Base-by-base conservation (phyloP, 257 asterid species). In the Solanum appendiculatum region DNA sequence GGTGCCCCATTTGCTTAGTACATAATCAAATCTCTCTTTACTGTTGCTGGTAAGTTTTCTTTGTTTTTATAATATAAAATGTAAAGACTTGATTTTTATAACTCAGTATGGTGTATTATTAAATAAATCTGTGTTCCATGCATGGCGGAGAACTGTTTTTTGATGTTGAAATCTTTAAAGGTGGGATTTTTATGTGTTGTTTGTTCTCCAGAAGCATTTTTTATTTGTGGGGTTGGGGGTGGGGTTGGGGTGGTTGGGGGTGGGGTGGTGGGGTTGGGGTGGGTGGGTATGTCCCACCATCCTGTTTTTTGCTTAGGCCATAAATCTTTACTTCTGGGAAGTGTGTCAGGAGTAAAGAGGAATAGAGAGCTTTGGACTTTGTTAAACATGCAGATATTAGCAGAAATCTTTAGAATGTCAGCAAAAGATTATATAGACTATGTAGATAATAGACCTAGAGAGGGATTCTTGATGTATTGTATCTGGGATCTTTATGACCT, bases 371-470 rank as follows among this genome's bases (percentile, higher is more conserved):
- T 70, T 70, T 83, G 69, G 68, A 58, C 48, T 83, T 84, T 72
- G 51, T 40, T 70, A 56, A 23, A 40, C 42, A 70, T 87, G 85
- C 86, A 82, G 60, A 51, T 68, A 51, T 37, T 84, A 54, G 44
- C 21, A 58, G 86, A 68, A 51, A 90, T 91, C 94, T 91, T 90
- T 81, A 78, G 74, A 87, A 86, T 92, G 93, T 92, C 78, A 70
- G 78, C 78, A 33, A 90, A 87, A 93, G 95, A 91, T 90, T 88
- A 85, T 81, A 39, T 88, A 90, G 91, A 74, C 87, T 90, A 82
- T 86, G 34, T 87, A 88, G 64, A 34, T 89, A 88, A 82, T 72
- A 86, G 82, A 85, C 82, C 42, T 60, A 63, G 82, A 85, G 87
- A 46, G 64, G 85, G 39, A 58, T 81, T 31, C 20, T 81, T 18